Conservation (phyloP, 164 flowering plant genomes). For the Santalum album region DNA sequence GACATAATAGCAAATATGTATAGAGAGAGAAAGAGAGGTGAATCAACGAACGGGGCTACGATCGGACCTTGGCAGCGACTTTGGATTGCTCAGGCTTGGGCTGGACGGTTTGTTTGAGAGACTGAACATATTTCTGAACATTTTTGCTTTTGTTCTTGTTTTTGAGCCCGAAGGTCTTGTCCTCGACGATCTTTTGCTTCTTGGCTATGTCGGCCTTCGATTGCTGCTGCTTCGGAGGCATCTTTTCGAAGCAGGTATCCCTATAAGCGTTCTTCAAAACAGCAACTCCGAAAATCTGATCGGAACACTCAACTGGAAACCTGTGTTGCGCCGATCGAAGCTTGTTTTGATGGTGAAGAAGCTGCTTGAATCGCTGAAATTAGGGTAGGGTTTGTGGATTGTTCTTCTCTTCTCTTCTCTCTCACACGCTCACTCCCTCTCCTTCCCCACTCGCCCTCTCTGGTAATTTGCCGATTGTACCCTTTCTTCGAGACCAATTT, state of each 20-base stretch:
- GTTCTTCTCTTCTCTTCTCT: too few relatives aligned
- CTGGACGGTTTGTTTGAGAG: constrained; percentile 61
- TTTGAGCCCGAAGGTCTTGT: constrained; percentile 95
- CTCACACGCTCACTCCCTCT: too few relatives aligned
- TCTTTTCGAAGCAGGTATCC: constrained; percentile 13
- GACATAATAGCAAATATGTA: background rate
- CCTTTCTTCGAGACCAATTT: too few relatives aligned
- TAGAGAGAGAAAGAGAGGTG: background rate
- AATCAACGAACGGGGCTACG: background rate
- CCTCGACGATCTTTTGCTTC: constrained; percentile 96
- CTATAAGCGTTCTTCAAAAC: too few relatives aligned
- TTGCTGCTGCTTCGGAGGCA: constrained; percentile 95
- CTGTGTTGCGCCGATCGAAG: too few relatives aligned
- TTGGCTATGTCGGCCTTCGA: constrained; percentile 78
- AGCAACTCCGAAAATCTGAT: too few relatives aligned
- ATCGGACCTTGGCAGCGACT: constrained; percentile 54
- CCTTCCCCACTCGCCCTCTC: too few relatives aligned
- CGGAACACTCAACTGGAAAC: too few relatives aligned
- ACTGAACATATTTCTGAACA: constrained; percentile 90
- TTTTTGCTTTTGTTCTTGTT: constrained; percentile 94
- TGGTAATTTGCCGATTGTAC: too few relatives aligned
- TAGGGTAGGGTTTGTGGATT: too few relatives aligned
- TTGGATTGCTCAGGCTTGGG: constrained; percentile 70
- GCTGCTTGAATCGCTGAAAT: too few relatives aligned
- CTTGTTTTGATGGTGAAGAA: too few relatives aligned